Base-by-base conservation (phyloP, 805 yeast species). In the Starmera amethionina region DNA sequence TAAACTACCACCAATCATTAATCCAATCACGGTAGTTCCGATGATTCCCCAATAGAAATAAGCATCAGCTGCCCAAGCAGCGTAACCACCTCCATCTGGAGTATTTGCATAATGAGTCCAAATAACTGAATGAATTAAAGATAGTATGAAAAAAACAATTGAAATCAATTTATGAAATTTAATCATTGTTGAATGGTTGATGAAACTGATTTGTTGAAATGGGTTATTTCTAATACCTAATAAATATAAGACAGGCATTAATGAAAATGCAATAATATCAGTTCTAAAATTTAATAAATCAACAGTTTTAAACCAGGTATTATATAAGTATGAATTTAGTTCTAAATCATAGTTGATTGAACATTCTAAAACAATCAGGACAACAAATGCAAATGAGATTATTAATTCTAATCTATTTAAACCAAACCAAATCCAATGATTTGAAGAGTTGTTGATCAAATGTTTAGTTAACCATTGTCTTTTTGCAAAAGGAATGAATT, bases 171-270 rank as follows among this genome's bases (percentile, higher is more conserved):
- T 75, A 58, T 83, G 93, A 51, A 71, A 71, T 34, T 64, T 59
- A 46, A 73, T 66, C 60, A 82, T 79, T 5, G 79, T 67, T 13
- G 75, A 59, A 33, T 33, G 35, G 0, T 73, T 56, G 68, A 83
- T 67, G 5, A 86, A 83, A 2, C 85, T 68, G 11, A 77, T 37
- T 52, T 62, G 61, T 45, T 70, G 68, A 48, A 82, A 59, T 15
- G 82, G 70, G 53, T 79, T 82, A 56, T 82, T 82, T 49, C 88
- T 64, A 29, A 79, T 79, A 5, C 82, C 82, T 54, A 81, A 77
- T 34, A 79, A 54, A 37, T 73, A 68, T 33, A 75, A 49, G 3
- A 67, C 50, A 0, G 87, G 86, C 44, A 76, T 62, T 35, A 74
- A 42, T 43, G 70, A 70, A 27, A 71, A 50, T 2, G 68, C 56